Evolutionary conservation across 768 basidiomycete genomes (phyloP).

Genomic region (Boletus sp.): DNA sequence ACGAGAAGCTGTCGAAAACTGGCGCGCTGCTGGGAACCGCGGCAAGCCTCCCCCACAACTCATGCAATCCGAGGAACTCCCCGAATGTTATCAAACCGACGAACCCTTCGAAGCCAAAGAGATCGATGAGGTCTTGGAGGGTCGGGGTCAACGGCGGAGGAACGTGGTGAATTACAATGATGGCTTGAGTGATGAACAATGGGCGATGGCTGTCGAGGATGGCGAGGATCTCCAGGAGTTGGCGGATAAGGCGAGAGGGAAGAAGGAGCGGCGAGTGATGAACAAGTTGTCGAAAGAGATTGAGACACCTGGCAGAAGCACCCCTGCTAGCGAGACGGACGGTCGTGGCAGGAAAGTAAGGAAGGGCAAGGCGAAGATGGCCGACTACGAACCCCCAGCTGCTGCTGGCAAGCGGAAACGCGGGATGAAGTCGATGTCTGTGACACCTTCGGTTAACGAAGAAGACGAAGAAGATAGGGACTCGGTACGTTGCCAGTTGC

Average conservation of each 20-base stretch:
- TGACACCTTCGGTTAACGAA: slow-evolving; percentile 67
- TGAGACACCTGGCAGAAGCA: slow-evolving; percentile 60
- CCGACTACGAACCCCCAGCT: slow-evolving; percentile 44
- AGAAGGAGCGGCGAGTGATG: slow-evolving; percentile 57
- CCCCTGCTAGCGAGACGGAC: slow-evolving; percentile 61
- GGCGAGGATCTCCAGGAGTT: slow-evolving; percentile 78
- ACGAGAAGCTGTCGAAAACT: slow-evolving; percentile 55
- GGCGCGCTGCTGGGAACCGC: slow-evolving; percentile 71
- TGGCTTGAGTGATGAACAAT: slow-evolving; percentile 90
- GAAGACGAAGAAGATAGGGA: slow-evolving; percentile 81
- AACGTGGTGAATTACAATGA: slow-evolving; percentile 91
- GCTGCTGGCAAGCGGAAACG: slow-evolving; percentile 71
- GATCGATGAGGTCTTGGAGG: slow-evolving; percentile 52
- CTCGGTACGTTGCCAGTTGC: slow-evolving; percentile 40
- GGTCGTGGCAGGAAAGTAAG: slow-evolving; percentile 52
- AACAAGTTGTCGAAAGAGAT: slow-evolving; percentile 58
- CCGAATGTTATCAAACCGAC: slow-evolving; percentile 85
- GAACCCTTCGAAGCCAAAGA: slow-evolving; percentile 73
- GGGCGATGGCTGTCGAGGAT: slow-evolving; percentile 82
- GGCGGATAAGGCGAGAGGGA: slow-evolving; percentile 59
- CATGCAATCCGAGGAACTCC: slow-evolving; percentile 86
- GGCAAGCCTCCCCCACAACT: slow-evolving; percentile 75
- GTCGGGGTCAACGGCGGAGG: slow-evolving; percentile 81
- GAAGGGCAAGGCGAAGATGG: slow-evolving; percentile 60
- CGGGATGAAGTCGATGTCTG: slow-evolving; percentile 65